These are phyloP conservation scores for Yamadazyma membranifaciens DNA, from an alignment of 1,139 yeast genomes.

Conservation along the genomic window DNA sequence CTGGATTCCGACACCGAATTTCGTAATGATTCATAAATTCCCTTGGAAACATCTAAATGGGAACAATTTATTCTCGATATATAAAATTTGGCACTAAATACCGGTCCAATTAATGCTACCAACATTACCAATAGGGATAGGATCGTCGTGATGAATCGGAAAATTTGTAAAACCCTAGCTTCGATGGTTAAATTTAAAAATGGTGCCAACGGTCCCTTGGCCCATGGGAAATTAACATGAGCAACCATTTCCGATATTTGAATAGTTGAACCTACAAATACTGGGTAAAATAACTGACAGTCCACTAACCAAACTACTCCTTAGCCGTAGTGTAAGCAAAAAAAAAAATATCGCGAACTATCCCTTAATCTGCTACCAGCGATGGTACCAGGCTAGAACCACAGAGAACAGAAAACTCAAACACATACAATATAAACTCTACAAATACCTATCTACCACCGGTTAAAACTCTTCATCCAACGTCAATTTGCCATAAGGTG, in stretches of 20 bases:
- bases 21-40: slow-evolving; percentile 48
- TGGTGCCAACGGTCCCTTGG: slow-evolving; percentile 9
- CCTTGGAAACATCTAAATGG: slow-evolving; percentile 50
- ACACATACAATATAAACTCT: neutral
- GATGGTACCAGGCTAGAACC: no score
- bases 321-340: no score
- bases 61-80: slow-evolving; percentile 46
- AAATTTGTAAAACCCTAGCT: slow-evolving; percentile 29
- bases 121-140: slow-evolving; percentile 23
- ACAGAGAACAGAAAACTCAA: neutral
- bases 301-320: no score
- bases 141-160: slow-evolving; percentile 26
- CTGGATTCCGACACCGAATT: slow-evolving; percentile 26
- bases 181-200: slow-evolving; percentile 29
- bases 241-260: neutral
- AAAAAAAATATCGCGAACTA: no score
- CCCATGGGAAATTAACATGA: slow-evolving; percentile 8
- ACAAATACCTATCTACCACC: neutral
- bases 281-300: neutral
- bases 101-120: slow-evolving; percentile 29
- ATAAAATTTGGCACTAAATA: slow-evolving; percentile 24
- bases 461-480: slow-evolving; percentile 9
- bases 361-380: no score
- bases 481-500: slow-evolving; percentile 1
- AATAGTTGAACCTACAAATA: neutral